phyloP scores from a whole-genome alignment of 768 basidiomycete genomes.

The Rhodotorula diobovata region DNA sequence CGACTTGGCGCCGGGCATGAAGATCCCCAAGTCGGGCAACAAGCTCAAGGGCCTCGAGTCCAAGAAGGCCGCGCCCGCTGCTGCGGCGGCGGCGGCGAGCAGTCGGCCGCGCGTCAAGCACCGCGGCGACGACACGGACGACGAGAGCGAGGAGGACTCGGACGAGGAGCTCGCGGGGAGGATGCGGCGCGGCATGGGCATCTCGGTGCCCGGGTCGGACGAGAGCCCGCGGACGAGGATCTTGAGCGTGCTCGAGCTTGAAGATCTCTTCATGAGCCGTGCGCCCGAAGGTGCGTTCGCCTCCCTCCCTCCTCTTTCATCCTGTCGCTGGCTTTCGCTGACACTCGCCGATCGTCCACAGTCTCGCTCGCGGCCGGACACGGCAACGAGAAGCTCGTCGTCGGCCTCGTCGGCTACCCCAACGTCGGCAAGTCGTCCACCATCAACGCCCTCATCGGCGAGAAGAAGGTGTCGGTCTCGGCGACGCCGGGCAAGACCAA shows the following conservation, averaged over 20 bases:
- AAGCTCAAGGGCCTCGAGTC: slow-evolving; percentile 47
- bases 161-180: slow-evolving; percentile 25
- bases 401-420: slow-evolving; percentile 94
- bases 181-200: slow-evolving; percentile 28
- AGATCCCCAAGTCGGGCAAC: slow-evolving; percentile 42
- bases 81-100: neutral
- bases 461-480: slow-evolving; percentile 97
- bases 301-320: neutral
- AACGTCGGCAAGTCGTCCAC: slow-evolving; percentile 99
- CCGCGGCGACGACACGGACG: slow-evolving; percentile 10
- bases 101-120: neutral
- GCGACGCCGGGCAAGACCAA: slow-evolving; percentile 98
- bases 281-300: slow-evolving; percentile 60
- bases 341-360: neutral
- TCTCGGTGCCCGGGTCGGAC: slow-evolving; percentile 31
- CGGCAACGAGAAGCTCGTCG: slow-evolving; percentile 59
- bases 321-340: neutral
- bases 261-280: slow-evolving; percentile 66
- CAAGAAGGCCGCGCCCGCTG: slow-evolving; percentile 47
- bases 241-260: slow-evolving; percentile 78
- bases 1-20: slow-evolving; percentile 40
- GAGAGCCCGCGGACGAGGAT: slow-evolving; percentile 59
- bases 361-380: slow-evolving; percentile 52
- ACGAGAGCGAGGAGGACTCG: slow-evolving; percentile 29
- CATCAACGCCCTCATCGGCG: slow-evolving; percentile 87